Evolutionary conservation across 129 eudicot species (phyloP), one percentile per base, ranked within the genome.

Genomic region (Tanacetum coccineum): DNA sequence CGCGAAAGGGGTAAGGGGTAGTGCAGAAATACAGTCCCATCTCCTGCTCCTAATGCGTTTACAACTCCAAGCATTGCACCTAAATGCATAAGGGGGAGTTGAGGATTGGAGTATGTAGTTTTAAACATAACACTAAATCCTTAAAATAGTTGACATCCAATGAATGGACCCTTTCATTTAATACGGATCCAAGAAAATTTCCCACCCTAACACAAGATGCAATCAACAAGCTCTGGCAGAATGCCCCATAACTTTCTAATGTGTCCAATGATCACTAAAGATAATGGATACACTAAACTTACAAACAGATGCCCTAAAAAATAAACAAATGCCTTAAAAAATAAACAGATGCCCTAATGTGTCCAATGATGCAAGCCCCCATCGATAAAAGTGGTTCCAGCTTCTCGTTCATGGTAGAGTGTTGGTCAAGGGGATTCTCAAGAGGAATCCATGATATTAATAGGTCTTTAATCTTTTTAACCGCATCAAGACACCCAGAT

Each of bases 61-160:
- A 94, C 88, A 75, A 94, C 80, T 60, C 97, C 99, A 77, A 94
- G 85, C 93, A 94, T 86, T 18, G 93, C 99, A 80, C 99, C 95
- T 51, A 94, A 81, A 78, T 86, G 93, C 22, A 87, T 15, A 69
- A 89, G 80, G 62, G 87, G 90, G 25, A 87, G 87, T 62, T 82
- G 68, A 49, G 88, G 69, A 70, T 49, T 75, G 17, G 93, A 72
- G 79, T 89, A 94, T 47, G 76, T 71, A 72, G 58, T 74, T 75
- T 83, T 89, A 48, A 81, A 82, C 56, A 86, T 25, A 18, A 50
- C 39, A 94, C 77, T 48, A 89, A 73, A 26, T 80, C 81, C 56
- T 67, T 76, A 39, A 84, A 81, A 61, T 75, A 70, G 44, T 81
- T 66, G 6, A 68, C 78, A 64, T 79, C 81, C 71, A 89, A 28